Percentiles rank a stretch among this genome's conserved stretches.
Evolutionary conservation across 495 filamentous ascomycete species (phyloP).

Genomic region (Podospora fimiseda): DNA sequence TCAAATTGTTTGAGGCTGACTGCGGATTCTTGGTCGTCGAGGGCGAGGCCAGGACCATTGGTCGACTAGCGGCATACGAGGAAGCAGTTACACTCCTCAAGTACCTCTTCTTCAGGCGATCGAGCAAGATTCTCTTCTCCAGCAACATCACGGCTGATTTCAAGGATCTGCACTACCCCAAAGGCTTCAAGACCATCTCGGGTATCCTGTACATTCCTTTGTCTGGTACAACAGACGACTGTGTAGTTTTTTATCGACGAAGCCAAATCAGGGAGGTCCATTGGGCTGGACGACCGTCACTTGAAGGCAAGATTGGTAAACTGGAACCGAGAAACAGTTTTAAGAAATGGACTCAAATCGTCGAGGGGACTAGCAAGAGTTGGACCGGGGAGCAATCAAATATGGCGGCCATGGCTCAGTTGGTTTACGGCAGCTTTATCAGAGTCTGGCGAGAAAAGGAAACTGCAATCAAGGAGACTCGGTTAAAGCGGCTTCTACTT

Average conservation of each 20-base stretch:
- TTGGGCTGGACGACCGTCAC: constrained; percentile 78
- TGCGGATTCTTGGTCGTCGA: constrained; percentile 71
- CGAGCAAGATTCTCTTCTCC: constrained; percentile 60
- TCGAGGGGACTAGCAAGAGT: constrained; percentile 57
- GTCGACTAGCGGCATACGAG: constrained; percentile 58
- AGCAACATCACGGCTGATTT: constrained; percentile 66
- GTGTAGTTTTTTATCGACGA: constrained; percentile 76
- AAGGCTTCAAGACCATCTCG: constrained; percentile 65
- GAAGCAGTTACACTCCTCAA: constrained; percentile 72
- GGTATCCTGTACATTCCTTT: constrained; percentile 71
- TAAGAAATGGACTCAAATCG: constrained; percentile 59
- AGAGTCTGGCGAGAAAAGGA: constrained; percentile 83
- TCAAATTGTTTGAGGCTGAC: constrained; percentile 75
- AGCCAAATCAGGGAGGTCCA: constrained; percentile 66
- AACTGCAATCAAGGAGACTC: constrained; percentile 42
- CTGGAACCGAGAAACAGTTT: constrained; percentile 65
- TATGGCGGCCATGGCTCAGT: constrained; percentile 70
- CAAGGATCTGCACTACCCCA: constrained; percentile 62
- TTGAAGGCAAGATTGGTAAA: constrained; percentile 54
- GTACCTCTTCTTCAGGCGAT: constrained; percentile 62
- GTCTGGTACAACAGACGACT: constrained; percentile 61
- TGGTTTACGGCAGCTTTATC: constrained; percentile 70
- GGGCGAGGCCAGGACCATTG: constrained; percentile 73
- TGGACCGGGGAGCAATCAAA: constrained; percentile 63
- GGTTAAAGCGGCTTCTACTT: constrained; percentile 64